Conservation (phyloP, 371 early-diverging fungal genomes). For the Actinomortierella ambigua region DNA sequence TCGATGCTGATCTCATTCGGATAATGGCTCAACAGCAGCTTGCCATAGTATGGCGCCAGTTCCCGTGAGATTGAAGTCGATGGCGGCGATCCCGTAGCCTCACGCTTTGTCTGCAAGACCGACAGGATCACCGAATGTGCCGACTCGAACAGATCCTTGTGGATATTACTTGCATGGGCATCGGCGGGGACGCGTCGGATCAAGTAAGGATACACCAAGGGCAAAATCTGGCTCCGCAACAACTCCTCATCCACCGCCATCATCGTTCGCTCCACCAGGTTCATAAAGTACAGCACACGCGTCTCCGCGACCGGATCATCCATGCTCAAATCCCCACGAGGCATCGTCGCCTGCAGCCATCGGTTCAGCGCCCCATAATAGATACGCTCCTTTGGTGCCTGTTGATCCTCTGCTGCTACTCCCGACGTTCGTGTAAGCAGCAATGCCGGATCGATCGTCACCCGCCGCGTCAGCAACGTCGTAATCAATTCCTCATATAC, state of each 20-base stretch:
- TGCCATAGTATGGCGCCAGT: slow-evolving; percentile 49
- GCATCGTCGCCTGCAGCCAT: slow-evolving; percentile 35
- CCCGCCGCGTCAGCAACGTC: slow-evolving; percentile 34
- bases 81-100: slow-evolving; percentile 53
- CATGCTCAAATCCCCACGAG: slow-evolving; percentile 26
- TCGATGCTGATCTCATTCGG: slow-evolving; percentile 61
- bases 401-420: too few species aligned
- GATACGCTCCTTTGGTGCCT: too few species aligned
- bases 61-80: slow-evolving; percentile 51
- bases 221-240: slow-evolving; percentile 54
- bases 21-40: slow-evolving; percentile 53
- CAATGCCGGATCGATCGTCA: slow-evolving; percentile 2
- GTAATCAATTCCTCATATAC: slow-evolving; percentile 42
- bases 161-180: too few species aligned
- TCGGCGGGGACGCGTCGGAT: too few species aligned
- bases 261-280: slow-evolving; percentile 61
- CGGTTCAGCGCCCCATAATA: slow-evolving; percentile 15
- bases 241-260: slow-evolving; percentile 49
- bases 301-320: slow-evolving; percentile 47
- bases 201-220: slow-evolving; percentile 62
- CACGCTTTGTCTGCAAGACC: slow-evolving; percentile 56
- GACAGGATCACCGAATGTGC: slow-evolving; percentile 62
- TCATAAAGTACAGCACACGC: slow-evolving; percentile 56
- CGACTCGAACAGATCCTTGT: slow-evolving; percentile 64
- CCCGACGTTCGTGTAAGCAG: too few species aligned